These are phyloP conservation scores for Wickerhamiella dianesei DNA, from an alignment of 805 yeast genomes.

Conservation along the genomic window DNA sequence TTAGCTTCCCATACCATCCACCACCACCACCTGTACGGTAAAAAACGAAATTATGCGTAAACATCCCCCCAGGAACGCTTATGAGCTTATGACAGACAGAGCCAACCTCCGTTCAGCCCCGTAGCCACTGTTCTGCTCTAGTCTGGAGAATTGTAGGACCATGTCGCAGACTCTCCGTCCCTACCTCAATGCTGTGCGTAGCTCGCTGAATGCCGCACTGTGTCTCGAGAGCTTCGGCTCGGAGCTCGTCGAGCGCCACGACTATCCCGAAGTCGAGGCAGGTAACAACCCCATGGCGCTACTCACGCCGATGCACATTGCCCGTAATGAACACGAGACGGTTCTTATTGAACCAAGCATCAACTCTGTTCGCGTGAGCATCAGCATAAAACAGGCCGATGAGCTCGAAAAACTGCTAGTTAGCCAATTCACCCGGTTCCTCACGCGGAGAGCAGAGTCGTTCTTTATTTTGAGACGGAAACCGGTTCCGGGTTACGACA, in stretches of 20 bases:
- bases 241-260: constrained; percentile 91
- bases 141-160: background rate
- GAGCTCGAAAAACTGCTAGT: constrained; percentile 92
- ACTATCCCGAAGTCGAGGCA: constrained; percentile 90
- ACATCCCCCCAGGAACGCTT: background rate
- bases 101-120: background rate
- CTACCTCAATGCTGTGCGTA: constrained; percentile 83
- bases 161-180: constrained; percentile 97
- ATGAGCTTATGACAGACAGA: background rate
- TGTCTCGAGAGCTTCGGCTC: constrained; percentile 90
- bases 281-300: constrained; percentile 69
- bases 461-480: constrained; percentile 83
- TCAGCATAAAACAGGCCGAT: constrained; percentile 92
- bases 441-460: constrained; percentile 90
- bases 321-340: constrained; percentile 86
- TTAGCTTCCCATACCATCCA: constrained; percentile 4
- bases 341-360: constrained; percentile 89
- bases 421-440: constrained; percentile 84
- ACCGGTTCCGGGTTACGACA: constrained; percentile 84
- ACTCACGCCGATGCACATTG: constrained; percentile 75
- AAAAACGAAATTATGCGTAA: background rate
- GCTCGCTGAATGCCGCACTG: constrained; percentile 83
- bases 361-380: constrained; percentile 80
- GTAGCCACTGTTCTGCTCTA: background rate
- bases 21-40: background rate